Conservation (phyloP, 140 eudicot species). For the Erigeron philadelphicus region DNA sequence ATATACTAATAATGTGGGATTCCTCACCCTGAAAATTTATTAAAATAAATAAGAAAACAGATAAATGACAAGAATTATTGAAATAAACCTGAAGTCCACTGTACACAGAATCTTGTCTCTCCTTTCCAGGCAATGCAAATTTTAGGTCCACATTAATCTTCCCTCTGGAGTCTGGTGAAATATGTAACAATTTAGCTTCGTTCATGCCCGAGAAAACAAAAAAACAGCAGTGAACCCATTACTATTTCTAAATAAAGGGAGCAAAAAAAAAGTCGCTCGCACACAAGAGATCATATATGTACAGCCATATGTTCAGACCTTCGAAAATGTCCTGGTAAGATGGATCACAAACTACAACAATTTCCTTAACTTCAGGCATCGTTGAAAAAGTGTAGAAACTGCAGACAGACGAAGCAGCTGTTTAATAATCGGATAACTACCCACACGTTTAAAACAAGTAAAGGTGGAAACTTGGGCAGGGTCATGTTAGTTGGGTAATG, state of each 20-base stretch:
- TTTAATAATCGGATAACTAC: too few relatives aligned
- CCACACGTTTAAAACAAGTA: conserved; percentile 3
- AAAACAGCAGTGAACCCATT: background rate
- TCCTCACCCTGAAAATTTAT: background rate
- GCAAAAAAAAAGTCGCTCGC: background rate
- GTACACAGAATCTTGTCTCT: conserved; percentile 96
- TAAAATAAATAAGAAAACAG: background rate
- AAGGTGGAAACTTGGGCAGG: background rate
- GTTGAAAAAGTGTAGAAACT: conserved; percentile 84
- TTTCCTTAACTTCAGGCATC: conserved; percentile 87
- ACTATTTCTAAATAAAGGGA: background rate
- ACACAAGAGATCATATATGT: background rate
- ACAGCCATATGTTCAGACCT: conserved; percentile 42
- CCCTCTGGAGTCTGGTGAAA: conserved; percentile 51
- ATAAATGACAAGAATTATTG: conserved; percentile 16
- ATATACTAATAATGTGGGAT: background rate
- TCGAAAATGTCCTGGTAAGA: conserved; percentile 85
- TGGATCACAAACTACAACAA: conserved; percentile 96
- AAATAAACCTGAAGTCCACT: conserved; percentile 88
- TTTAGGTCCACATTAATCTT: conserved; percentile 62
- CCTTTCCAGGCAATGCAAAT: conserved; percentile 95
- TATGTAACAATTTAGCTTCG: conserved; percentile 8
- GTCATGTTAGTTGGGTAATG: background rate
- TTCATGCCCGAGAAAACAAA: background rate
- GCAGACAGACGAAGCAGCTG: conserved; percentile 33